Evolutionary conservation across 345 rosid species (phyloP).

Genomic region (Aquilaria yunnanensis): DNA sequence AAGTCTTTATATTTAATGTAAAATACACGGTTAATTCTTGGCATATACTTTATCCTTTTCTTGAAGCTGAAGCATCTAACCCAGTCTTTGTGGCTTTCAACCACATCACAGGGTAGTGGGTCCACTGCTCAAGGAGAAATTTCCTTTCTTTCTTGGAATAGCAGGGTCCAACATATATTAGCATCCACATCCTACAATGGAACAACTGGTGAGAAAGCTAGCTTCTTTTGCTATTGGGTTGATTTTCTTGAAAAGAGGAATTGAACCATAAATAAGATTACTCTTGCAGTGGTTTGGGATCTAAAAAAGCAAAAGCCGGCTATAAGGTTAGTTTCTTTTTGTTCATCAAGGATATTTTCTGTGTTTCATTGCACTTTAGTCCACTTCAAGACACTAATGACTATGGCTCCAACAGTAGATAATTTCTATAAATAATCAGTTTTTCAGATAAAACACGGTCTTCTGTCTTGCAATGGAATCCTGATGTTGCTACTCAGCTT

Average conservation of each 20-base stretch:
- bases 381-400: too few species aligned
- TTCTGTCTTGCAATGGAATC: constrained; percentile 99
- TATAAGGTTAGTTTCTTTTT: constrained; percentile 57
- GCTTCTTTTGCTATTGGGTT: too few species aligned
- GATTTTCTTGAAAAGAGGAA: not conserved
- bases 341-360: not conserved
- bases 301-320: constrained; percentile 93
- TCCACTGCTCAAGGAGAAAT: constrained; percentile 95
- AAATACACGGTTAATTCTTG: constrained; percentile 5
- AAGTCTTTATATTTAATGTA: too few species aligned
- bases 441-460: constrained; percentile 83
- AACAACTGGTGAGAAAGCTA: constrained; percentile 71
- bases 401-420: not conserved
- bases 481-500: constrained; percentile 95
- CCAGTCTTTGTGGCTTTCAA: too few species aligned
- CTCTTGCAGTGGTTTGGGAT: constrained; percentile 86
- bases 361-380: not conserved
- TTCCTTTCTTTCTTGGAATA: constrained; percentile 95
- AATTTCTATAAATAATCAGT: constrained; percentile 38
- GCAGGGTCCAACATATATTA: constrained; percentile 86
- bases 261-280: not conserved
- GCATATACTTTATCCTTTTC: too few species aligned
- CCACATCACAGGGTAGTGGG: constrained; percentile 64
- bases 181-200: constrained; percentile 95
- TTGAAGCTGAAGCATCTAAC: too few species aligned